Evolutionary conservation across 805 yeast genomes (phyloP), one percentile per base, ranked within the genome.

Genomic region (Jamesozyma hellenica): DNA sequence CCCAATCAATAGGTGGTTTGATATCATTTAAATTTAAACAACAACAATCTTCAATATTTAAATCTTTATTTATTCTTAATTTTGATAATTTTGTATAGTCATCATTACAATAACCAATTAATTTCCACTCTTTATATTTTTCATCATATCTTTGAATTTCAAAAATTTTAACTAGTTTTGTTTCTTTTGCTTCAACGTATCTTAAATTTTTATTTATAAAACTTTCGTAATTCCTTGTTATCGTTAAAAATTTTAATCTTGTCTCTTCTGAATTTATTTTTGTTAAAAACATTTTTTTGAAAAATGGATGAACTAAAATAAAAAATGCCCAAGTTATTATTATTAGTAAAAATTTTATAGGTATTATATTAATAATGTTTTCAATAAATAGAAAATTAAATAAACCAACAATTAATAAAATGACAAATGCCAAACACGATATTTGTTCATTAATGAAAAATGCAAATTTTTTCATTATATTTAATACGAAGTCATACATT

Each of bases 181-280:
- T 55, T 41, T 71, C 76, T 37, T 63, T 64, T 16, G 70, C 66
- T 34, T 66, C 70, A 6, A 52, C 51, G 37, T 52, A 51, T 26
- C 61, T 62, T 21, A 74, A 56, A 34, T 71, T 70, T 15, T 59
- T 47, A 16, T 61, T 53, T 1, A 74, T 49, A 17, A 56, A 51
- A 17, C 52, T 51, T 49, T 82, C 88, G 15, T 72, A 43, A 26
- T 58, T 61, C 49, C 77, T 74, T 0, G 77, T 66, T 28, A 66
- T 46, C 5, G 74, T 67, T 38, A 77, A 54, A 2, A 73, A 48
- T 37, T 64, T 63, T 33, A 77, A 53, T 36, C 88, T 60, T 2
- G 84, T 78, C 3, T 79, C 84, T 55, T 81, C 90, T 5, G 79
- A 74, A 46, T 74, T 70, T 2, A 77, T 40, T 40, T 58, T 58